Conservation (phyloP, 352 stramenopile genomes). For the Pythium periplocum region DNA sequence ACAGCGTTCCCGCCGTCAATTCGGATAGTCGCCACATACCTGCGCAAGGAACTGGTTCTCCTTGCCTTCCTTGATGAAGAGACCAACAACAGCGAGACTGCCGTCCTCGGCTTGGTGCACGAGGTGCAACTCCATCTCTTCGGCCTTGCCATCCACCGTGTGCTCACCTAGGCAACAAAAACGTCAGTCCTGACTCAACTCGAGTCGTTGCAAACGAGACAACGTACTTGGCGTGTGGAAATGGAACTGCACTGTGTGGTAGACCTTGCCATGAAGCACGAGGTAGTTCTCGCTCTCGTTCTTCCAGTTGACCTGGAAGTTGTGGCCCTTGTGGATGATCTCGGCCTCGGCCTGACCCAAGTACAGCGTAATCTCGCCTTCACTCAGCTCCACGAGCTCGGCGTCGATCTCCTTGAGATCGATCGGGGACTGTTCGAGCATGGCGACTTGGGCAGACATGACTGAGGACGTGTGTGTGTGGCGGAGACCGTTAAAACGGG, state of each 20-base stretch:
- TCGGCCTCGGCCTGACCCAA: conserved; percentile 26
- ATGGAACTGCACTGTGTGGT: conserved; percentile 19
- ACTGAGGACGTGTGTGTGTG: too few relatives aligned
- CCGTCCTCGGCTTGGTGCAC: conserved; percentile 59
- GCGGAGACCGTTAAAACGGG: too few relatives aligned
- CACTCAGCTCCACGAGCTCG: conserved; percentile 14
- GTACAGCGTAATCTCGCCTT: conserved; percentile 22
- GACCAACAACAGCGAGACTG: conserved; percentile 40
- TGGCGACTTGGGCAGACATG: neutral
- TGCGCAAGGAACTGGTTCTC: conserved; percentile 53
- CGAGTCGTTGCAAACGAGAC: neutral
- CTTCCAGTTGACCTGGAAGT: conserved; percentile 56
- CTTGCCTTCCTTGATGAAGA: conserved; percentile 50
- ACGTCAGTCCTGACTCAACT: conserved; percentile 8
- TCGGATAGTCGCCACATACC: conserved; percentile 3
- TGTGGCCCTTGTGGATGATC: conserved; percentile 27
- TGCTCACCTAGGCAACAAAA: conserved; percentile 41
- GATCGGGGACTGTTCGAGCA: conserved; percentile 44
- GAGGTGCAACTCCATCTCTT: conserved; percentile 63
- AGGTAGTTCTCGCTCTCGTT: conserved; percentile 9
- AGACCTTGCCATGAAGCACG: conserved; percentile 19
- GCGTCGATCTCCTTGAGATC: conserved; percentile 34
- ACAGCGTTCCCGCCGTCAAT: neutral
- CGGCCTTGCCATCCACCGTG: conserved; percentile 47
- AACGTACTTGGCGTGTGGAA: conserved; percentile 62